phyloP scores from a whole-genome alignment of 208 protist species.

The Tritrichomonas foetus region DNA sequence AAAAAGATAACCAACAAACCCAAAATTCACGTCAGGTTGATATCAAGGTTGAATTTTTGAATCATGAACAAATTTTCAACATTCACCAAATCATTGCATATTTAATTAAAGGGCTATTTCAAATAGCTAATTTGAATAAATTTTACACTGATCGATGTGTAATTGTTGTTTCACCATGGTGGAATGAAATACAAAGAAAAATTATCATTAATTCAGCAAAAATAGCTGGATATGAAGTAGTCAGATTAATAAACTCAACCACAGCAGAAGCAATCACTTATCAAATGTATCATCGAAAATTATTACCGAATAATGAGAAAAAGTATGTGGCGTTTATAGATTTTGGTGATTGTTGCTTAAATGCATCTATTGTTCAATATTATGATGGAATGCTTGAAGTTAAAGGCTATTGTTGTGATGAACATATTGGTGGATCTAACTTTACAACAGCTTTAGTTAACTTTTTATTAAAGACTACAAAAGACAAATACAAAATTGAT shows the following conservation, averaged over 20 bases:
- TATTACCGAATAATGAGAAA: slow-evolving; percentile 24
- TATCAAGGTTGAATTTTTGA: slow-evolving; percentile 45
- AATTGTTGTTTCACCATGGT: slow-evolving; percentile 48
- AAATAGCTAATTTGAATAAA: not conserved
- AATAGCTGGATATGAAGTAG: slow-evolving; percentile 45
- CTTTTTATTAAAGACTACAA: slow-evolving; percentile 40
- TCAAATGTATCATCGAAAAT: slow-evolving; percentile 39
- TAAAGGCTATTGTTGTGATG: slow-evolving; percentile 34
- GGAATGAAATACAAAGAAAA: slow-evolving; percentile 44
- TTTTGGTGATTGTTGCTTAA: slow-evolving; percentile 46
- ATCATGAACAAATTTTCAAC: not conserved
- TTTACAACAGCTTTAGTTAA: slow-evolving; percentile 42
- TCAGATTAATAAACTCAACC: slow-evolving; percentile 48
- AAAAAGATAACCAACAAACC: too few relatives aligned
- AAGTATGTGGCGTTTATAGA: slow-evolving; percentile 46
- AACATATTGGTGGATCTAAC: slow-evolving; percentile 45
- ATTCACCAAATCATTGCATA: slow-evolving; percentile 41
- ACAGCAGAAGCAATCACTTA: slow-evolving; percentile 48
- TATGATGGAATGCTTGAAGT: slow-evolving; percentile 44
- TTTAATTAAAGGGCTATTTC: not conserved
- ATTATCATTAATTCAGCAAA: slow-evolving; percentile 49
- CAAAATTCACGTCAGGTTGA: too few relatives aligned
- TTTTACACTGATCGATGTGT: slow-evolving; percentile 41
- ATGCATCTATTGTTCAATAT: slow-evolving; percentile 38
- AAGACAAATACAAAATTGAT: slow-evolving; percentile 45